These are phyloP conservation scores for Physcomitrium patens DNA, from an alignment of 225 moss, liverwort and hornwort genomes.

Conservation along the genomic window DNA sequence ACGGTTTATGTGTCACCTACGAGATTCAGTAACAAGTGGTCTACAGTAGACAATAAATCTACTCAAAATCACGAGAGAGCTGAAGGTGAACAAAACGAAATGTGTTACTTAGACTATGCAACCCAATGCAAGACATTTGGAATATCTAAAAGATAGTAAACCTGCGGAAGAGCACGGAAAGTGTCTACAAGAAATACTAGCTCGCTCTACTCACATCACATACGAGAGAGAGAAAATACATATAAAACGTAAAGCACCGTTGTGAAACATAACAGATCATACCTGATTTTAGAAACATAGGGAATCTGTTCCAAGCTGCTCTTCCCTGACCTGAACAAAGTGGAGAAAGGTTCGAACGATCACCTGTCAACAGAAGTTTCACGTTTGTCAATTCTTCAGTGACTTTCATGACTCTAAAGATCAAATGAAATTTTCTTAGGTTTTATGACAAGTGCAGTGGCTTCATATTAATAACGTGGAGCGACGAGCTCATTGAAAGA, in stretches of 20 bases:
- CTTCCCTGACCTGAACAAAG: constrained; percentile 65
- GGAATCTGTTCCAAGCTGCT: constrained; percentile 95
- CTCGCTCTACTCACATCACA: not conserved
- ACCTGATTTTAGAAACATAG: constrained; percentile 90
- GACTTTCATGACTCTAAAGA: not conserved
- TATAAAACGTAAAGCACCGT: too few relatives aligned
- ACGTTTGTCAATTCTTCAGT: constrained; percentile 1
- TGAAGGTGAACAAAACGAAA: too few relatives aligned
- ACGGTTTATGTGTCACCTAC: too few relatives aligned
- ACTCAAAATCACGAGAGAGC: too few relatives aligned
- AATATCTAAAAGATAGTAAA: too few relatives aligned
- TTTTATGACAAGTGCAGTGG: not conserved
- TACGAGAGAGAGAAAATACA: not conserved
- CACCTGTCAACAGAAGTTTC: not conserved
- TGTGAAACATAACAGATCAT: constrained; percentile 2
- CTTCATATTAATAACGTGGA: not conserved
- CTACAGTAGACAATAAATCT: too few relatives aligned
- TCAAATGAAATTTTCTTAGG: constrained; percentile 6
- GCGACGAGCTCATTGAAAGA: too few relatives aligned
- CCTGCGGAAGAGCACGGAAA: not conserved
- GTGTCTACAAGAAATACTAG: not conserved
- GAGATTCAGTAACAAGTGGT: too few relatives aligned
- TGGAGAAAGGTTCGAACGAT: constrained; percentile 4
- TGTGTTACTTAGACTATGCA: too few relatives aligned
- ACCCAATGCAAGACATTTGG: too few relatives aligned